Evolutionary conservation across 2,329 filamentous ascomycete species (phyloP).

Genomic region (Fusarium marasasianum): DNA sequence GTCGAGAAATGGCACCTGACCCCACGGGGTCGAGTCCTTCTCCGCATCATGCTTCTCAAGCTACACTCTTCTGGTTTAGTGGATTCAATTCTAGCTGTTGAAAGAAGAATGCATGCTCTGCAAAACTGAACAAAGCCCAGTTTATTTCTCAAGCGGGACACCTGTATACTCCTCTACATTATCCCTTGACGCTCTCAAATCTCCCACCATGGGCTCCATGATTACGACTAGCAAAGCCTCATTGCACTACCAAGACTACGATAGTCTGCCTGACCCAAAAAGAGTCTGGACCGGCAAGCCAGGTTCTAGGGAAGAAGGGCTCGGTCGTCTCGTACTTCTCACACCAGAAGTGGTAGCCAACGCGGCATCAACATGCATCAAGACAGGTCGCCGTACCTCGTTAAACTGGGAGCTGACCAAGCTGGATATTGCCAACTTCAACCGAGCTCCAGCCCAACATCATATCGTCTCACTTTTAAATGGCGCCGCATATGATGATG

Average conservation of each 20-base stretch:
- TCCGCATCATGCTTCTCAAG: neutral
- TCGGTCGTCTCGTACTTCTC: neutral
- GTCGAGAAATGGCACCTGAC: neutral
- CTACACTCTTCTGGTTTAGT: neutral
- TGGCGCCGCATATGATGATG: neutral
- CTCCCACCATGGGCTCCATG: neutral
- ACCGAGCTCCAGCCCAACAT: neutral
- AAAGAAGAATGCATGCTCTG: neutral
- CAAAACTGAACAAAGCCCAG: neutral
- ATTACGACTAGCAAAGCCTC: neutral
- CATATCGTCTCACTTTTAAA: neutral
- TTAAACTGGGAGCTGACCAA: conserved; percentile 1
- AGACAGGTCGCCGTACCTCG: neutral
- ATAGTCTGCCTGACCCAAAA: neutral
- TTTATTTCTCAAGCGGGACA: too few species aligned
- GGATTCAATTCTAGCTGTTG: neutral
- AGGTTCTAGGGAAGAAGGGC: neutral
- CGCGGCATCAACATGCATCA: neutral
- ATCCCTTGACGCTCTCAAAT: too few species aligned
- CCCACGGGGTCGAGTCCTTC: neutral
- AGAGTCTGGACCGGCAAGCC: neutral
- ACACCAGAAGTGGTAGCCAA: neutral
- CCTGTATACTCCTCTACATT: too few species aligned
- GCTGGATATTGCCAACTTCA: neutral
- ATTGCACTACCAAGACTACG: neutral